Evolutionary conservation across 78 protist species (phyloP), one percentile per base, ranked within the genome.

Genomic region (Mastigamoeba balamuthi): DNA sequence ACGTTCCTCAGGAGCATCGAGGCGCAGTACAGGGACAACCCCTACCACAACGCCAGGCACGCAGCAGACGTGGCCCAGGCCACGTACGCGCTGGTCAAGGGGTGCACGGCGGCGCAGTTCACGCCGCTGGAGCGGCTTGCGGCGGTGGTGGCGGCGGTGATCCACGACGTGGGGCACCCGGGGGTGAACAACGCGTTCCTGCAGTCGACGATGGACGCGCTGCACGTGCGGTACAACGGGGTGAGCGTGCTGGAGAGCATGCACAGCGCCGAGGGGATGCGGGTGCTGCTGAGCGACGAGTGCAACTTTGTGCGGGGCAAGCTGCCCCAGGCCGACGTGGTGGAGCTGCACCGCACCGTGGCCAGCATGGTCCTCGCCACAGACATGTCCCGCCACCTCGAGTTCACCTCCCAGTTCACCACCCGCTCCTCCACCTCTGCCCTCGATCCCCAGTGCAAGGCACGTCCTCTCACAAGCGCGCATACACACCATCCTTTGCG

Each of bases 21-120:
- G 68, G 40, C 4, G 4, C 74, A 72, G 27, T 78, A 78, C 27
- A 63, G 17, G 33, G 17, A n/a, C 6, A 78, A 78, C 67, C 83
- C 87, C n/a, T 86, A 72, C 76, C 91, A 86, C 73, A 86, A 86
- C 77, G n/a, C 72, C 10, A 72, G 29, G 23, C 91, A 81, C 58
- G 91, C 87, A 17, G 67, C 86, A 1, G 91, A 86, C 53, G 86
- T 81, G 36, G 38, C 65, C 28, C 81, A 75, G 58, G 72, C 37
- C 29, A 58, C 72, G 40, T 40, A 6, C 42, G 41, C 72, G 44
- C 33, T 85, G 27, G 36, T 35, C 30, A 75, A 69, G 40, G 73
- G 40, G 4, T 7, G 66, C 4, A 25, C 43, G 17, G 10, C 43
- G 38, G 72, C 35, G 38, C 52, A 66, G 4, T 39, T 73, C 38